Conservation (phyloP, 257 asterid genomes). For the Knoxia roxburghii region DNA sequence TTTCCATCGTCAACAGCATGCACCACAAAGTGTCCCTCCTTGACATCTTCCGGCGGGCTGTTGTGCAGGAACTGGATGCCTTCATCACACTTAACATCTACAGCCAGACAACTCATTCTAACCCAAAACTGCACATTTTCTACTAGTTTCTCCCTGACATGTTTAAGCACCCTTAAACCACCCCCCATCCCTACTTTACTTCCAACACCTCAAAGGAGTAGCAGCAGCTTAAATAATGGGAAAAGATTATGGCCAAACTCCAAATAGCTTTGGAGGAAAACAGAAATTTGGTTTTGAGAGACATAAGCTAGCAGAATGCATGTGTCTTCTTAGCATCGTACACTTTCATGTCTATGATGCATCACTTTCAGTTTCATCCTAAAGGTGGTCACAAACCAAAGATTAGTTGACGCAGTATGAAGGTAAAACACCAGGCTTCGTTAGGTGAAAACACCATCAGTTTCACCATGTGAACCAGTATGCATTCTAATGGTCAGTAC, state of each 20-base stretch:
- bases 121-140: conserved; percentile 13
- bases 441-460: neutral
- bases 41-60: conserved; percentile 35
- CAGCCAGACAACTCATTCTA: neutral
- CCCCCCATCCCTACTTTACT: conserved; percentile 22
- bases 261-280: neutral
- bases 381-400: neutral
- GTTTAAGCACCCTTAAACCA: conserved; percentile 18
- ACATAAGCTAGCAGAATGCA: conserved; percentile 16
- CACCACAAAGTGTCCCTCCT: conserved; percentile 51
- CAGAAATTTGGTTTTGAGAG: conserved; percentile 5
- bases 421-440: neutral
- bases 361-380: conserved; percentile 26
- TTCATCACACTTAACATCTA: conserved; percentile 1
- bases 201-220: conserved; percentile 3
- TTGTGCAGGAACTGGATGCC: conserved; percentile 6
- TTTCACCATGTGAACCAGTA: neutral
- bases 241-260: neutral
- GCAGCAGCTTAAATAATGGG: conserved; percentile 2
- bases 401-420: neutral
- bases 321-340: conserved; percentile 13
- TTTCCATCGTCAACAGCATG: conserved; percentile 40
- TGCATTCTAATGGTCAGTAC: neutral
- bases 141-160: conserved; percentile 15
- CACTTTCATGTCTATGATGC: conserved; percentile 16